A percentile compares a stretch with the other conserved stretches of the same genome.
Evolutionary conservation across 2,329 filamentous ascomycete species (phyloP).

Genomic region (Scedosporium boydii): DNA sequence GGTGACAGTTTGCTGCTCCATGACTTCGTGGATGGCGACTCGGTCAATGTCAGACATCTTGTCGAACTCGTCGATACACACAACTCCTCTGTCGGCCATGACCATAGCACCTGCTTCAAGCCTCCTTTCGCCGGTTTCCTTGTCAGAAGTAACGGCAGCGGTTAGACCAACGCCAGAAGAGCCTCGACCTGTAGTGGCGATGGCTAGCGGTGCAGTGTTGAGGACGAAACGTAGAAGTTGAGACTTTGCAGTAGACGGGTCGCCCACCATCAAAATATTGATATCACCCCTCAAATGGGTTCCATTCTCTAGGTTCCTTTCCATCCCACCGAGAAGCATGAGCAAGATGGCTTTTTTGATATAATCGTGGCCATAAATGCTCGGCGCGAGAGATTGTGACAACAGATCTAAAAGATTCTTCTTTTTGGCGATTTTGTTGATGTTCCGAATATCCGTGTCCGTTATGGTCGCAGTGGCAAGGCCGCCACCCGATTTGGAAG

Average conservation of each 20-base stretch:
- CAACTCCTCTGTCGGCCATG: conserved; percentile 88
- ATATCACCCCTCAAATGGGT: conserved; percentile 97
- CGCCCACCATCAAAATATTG: conserved; percentile 98
- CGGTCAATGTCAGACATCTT: conserved; percentile 99
- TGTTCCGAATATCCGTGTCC: conserved; percentile 94
- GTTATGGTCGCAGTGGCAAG: conserved; percentile 88
- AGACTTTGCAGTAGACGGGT: conserved; percentile 98
- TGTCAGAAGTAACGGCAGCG: conserved; percentile 90
- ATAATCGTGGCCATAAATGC: conserved; percentile 93
- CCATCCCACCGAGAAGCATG: conserved; percentile 90
- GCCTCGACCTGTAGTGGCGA: conserved; percentile 91
- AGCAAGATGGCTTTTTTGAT: conserved; percentile 97
- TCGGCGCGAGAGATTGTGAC: conserved; percentile 88
- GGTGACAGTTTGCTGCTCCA: conserved; percentile 99
- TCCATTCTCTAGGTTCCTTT: conserved; percentile 97
- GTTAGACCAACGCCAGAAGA: conserved; percentile 97
- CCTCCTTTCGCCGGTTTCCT: conserved; percentile 90
- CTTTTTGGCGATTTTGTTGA: conserved; percentile 95
- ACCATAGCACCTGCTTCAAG: conserved; percentile 98
- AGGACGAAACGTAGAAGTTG: conserved; percentile 93
- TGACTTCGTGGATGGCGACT: conserved; percentile 98
- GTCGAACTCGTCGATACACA: conserved; percentile 98
- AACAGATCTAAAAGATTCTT: conserved; percentile 87
- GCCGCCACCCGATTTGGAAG: conserved; percentile 90
- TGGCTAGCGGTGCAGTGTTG: conserved; percentile 91